These are phyloP conservation scores for Aureobasidium sp. DNA, from an alignment of 2,329 filamentous ascomycete species.

Conservation along the genomic window DNA sequence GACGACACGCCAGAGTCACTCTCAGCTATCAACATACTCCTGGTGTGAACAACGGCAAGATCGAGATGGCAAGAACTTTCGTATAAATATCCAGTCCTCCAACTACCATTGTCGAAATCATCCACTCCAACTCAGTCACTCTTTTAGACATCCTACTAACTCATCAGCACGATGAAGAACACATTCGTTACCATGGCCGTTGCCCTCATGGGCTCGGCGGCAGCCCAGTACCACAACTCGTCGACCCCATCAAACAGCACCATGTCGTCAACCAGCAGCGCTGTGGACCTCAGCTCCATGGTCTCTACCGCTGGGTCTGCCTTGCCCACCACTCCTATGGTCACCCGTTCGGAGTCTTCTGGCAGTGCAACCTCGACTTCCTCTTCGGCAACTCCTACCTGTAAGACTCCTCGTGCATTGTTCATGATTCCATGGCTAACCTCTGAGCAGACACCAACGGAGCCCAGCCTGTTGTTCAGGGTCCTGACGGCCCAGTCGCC, in stretches of 20 bases:
- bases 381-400: not conserved
- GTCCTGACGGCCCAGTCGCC: not conserved
- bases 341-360: not conserved
- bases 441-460: not conserved
- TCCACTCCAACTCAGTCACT: slow-evolving; percentile 7
- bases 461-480: not conserved
- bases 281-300: not conserved
- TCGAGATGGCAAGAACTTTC: not conserved
- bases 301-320: not conserved
- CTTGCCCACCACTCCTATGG: not conserved
- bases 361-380: not conserved
- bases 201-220: not conserved
- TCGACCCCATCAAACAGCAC: not conserved
- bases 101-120: not conserved
- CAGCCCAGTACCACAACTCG: not conserved
- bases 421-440: not conserved
- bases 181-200: not conserved
- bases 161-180: not conserved
- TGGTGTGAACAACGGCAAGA: not conserved
- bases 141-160: slow-evolving; percentile 2
- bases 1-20: not conserved
- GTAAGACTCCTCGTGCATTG: not conserved
- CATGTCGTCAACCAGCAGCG: not conserved
- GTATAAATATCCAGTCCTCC: not conserved
- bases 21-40: not conserved